Evolutionary conservation across 2,329 filamentous ascomycete genomes (phyloP), one percentile per base, ranked within the genome.

Genomic region (Diplocarpon mali): DNA sequence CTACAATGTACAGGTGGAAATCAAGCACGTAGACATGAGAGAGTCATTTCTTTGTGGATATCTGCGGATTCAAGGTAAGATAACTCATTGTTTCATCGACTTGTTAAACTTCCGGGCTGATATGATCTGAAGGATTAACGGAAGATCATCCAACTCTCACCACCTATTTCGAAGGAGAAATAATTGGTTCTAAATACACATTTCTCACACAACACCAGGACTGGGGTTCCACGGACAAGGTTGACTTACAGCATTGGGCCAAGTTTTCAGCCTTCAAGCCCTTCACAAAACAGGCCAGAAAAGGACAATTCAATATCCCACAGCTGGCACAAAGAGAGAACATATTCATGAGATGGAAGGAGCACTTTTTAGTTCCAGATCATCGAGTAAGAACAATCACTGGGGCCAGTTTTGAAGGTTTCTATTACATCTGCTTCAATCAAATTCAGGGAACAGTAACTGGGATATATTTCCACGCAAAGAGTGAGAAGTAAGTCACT

Each of bases 391-490:
- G 83, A 49, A 93, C 85, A 10, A 95, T 98, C 50, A 85, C 80
- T 29, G 92, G 92, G 14, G 92, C 92, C 7, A 96, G 90, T 60
- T 98, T 96, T 49, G 92, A 98, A 61, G 92, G 92, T 0, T 98
- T 98, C 63, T 98, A 96, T 64, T 98, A 98, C 61, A 96, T 98
- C 54, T 95, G 89, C 68, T 96, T 96, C 69, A 95, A 96, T 64
- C 90, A 96, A 65, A 69, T 87, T 39, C 76, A 81, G 52, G 92
- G 90, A 7, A 81, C 76, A 52, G 84, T 98, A 34, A 89, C 80
- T 60, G 92, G 92, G 14, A 95, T 96, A 47, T 98, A 98, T 66
- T 98, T 95, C 64, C 92, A 98, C 67, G 85, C 86, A 11, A 95
- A 94, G 69, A 96, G 89, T 67, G 90, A 96, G 69, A 95, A 90